These are phyloP conservation scores for Ophiostoma sp. DNA, from an alignment of 2,329 filamentous ascomycete genomes.

Conservation along the genomic window DNA sequence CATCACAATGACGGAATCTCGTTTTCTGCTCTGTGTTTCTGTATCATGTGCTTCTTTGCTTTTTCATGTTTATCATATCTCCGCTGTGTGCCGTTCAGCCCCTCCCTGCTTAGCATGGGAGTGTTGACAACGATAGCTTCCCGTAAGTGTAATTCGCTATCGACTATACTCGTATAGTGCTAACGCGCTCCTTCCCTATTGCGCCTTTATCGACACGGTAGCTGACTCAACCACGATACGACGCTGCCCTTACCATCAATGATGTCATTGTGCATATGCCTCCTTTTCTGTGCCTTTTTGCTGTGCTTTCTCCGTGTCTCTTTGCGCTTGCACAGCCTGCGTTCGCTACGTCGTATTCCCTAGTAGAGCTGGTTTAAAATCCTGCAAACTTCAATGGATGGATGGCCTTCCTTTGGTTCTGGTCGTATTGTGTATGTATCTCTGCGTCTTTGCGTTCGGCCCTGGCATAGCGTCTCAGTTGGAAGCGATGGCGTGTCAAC, in stretches of 20 bases:
- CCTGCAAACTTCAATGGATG: neutral
- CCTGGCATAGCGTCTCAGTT: constrained; percentile 6
- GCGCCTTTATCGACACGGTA: neutral
- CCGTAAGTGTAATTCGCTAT: too few relatives aligned
- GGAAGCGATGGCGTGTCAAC: neutral
- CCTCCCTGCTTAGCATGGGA: neutral
- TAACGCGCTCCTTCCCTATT: neutral
- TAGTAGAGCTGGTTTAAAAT: neutral
- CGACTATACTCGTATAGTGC: too few relatives aligned
- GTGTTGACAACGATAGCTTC: neutral
- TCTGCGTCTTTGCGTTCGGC: neutral
- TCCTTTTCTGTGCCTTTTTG: constrained; percentile 7
- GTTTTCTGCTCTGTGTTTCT: neutral
- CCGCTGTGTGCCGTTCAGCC: neutral
- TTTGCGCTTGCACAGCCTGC: neutral
- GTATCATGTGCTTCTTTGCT: too few relatives aligned
- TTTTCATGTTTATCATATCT: neutral
- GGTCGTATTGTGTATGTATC: neutral
- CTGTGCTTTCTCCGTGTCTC: neutral
- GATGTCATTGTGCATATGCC: constrained; percentile 12
- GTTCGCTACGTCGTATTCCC: too few relatives aligned
- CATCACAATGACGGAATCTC: constrained; percentile 19
- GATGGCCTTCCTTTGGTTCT: neutral
- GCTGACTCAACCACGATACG: neutral
- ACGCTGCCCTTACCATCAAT: neutral